Conservation (phyloP, 2,329 filamentous ascomycete genomes). For the Basipetospora chlamydospora region DNA sequence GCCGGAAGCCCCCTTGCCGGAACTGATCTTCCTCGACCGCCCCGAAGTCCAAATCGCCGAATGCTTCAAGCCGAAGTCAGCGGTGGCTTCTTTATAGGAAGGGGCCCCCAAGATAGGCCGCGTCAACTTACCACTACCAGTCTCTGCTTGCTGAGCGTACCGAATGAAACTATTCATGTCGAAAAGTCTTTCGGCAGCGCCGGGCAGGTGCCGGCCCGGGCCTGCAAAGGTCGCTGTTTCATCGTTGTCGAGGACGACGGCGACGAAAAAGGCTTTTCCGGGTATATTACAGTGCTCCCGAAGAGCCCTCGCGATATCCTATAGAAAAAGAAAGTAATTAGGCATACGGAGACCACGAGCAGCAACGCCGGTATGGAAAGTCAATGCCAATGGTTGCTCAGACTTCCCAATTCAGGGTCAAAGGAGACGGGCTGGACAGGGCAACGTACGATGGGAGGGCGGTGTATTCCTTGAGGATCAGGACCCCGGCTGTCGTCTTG, state of each 20-base stretch:
- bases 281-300: conserved; percentile 37
- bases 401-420: too few relatives aligned
- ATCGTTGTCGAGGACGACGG: conserved; percentile 32
- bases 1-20: not conserved
- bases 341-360: too few relatives aligned
- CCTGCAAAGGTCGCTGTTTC: conserved; percentile 29
- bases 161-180: conserved; percentile 23
- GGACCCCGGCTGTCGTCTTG: conserved; percentile 2
- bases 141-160: conserved; percentile 4
- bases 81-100: too few relatives aligned
- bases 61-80: too few relatives aligned
- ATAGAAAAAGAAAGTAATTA: too few relatives aligned
- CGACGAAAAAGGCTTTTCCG: conserved; percentile 36
- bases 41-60: not conserved
- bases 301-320: conserved; percentile 37
- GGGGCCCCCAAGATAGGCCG: too few relatives aligned
- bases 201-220: conserved; percentile 22
- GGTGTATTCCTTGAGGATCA: conserved; percentile 1
- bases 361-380: not conserved
- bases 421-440: not conserved
- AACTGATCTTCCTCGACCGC: not conserved
- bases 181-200: conserved; percentile 30
- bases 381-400: not conserved
- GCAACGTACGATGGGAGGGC: conserved; percentile 3
- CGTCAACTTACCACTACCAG: conserved; percentile 2